A percentile compares a stretch with the other conserved stretches of the same genome.
Evolutionary conservation across 805 yeast genomes (phyloP).

Genomic region (Metschnikowia reukaufii): DNA sequence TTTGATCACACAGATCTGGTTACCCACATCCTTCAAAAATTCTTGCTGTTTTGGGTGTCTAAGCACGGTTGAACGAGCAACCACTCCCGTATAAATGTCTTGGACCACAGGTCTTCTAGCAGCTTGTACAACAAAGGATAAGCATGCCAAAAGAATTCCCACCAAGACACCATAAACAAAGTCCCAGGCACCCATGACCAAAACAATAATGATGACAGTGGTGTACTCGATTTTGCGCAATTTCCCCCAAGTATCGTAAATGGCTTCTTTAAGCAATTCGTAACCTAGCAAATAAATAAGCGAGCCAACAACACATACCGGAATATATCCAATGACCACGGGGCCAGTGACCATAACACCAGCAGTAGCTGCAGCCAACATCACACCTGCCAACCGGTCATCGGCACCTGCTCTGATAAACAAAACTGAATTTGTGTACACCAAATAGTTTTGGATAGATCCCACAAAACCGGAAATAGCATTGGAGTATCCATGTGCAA

Average conservation of each 20-base stretch:
- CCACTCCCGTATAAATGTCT: conserved; percentile 81
- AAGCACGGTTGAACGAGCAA: conserved; percentile 88
- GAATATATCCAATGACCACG: conserved; percentile 87
- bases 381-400: conserved; percentile 81
- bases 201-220: conserved; percentile 82
- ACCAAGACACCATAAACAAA: conserved; percentile 90
- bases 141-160: conserved; percentile 88
- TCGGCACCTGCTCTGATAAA: conserved; percentile 96
- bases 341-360: conserved; percentile 88
- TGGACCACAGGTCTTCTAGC: conserved; percentile 79
- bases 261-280: conserved; percentile 82
- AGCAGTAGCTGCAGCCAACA: conserved; percentile 80
- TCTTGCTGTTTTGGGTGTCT: conserved; percentile 88
- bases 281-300: conserved; percentile 88
- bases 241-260: conserved; percentile 80
- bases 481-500: conserved; percentile 94
- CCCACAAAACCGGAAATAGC: conserved; percentile 81
- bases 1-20: conserved; percentile 85
- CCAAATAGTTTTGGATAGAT: conserved; percentile 90
- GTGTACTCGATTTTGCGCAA: conserved; percentile 74
- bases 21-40: conserved; percentile 80
- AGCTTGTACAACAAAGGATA: conserved; percentile 92
- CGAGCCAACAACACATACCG: conserved; percentile 94
- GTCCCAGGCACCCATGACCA: conserved; percentile 94
- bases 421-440: conserved; percentile 88